These are phyloP conservation scores for Erysimum cheiri DNA, from an alignment of 441 rosid species.

Conservation along the genomic window DNA sequence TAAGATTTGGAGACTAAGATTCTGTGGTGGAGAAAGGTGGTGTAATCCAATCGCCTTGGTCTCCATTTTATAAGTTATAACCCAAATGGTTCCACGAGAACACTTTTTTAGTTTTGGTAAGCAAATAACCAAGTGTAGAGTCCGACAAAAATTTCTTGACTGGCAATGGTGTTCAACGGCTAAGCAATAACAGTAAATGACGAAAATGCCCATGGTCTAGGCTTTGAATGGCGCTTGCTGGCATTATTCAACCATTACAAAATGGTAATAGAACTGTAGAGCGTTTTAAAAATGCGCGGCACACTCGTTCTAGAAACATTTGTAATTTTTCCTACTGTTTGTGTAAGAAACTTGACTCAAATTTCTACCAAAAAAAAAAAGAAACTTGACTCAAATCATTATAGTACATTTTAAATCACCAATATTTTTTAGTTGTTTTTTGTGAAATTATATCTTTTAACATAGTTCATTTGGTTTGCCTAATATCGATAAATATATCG, in stretches of 20 bases:
- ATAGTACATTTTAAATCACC: not conserved
- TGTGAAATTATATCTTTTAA: too few species aligned
- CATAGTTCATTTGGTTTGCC: too few species aligned
- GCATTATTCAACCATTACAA: not conserved
- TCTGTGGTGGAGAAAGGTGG: not conserved
- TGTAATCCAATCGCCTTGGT: not conserved
- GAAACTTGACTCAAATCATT: too few species aligned
- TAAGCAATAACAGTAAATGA: not conserved
- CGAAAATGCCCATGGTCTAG: not conserved
- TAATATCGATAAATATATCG: too few species aligned
- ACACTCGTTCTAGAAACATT: not conserved
- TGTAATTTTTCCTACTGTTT: not conserved
- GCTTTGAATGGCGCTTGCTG: not conserved
- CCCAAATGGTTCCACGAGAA: not conserved
- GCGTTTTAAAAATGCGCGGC: slow-evolving; percentile 15
- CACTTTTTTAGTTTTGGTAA: slow-evolving; percentile 20
- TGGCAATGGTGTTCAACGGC: not conserved
- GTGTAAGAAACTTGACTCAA: not conserved
- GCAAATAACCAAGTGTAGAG: slow-evolving; percentile 3
- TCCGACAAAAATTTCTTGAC: not conserved
- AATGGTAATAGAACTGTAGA: not conserved
- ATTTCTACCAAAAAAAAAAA: too few species aligned
- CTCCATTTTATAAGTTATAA: slow-evolving; percentile 19
- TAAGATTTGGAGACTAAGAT: not conserved
- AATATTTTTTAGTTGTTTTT: too few species aligned